Evolutionary conservation across 1,139 yeast genomes (phyloP), one percentile per base, ranked within the genome.

Genomic region (Geotrichum carabidarum): DNA sequence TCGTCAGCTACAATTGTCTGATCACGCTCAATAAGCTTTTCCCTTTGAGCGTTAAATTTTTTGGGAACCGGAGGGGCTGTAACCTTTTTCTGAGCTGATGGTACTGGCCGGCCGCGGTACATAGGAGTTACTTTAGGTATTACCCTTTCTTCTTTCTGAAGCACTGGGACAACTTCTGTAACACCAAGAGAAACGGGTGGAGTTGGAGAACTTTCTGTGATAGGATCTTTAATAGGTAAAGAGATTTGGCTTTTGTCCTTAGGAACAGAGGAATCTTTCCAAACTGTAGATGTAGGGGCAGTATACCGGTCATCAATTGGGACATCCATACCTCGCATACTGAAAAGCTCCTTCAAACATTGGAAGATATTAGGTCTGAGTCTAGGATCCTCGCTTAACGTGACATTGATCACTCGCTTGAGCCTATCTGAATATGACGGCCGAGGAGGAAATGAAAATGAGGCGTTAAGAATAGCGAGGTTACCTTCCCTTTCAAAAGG

Each of bases 351-450:
- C 57, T 78, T 80, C 57, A 88, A 68, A 30, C 93, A 81, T 67
- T 91, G 98, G 58, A 83, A 88, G 31, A 90, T 84, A 67, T 89
- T 93, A 7, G 98, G 99, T 62, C 99, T 78, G 61, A 80, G 78
- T 15, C 80, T 68, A 4, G 98, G 96, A 61, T 84, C 86, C 59
- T 85, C 93, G 58, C 86, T 85, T 45, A 88, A 74, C 82, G 85
- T 79, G 31, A 85, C 88, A 14, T 85, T 80, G 44, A 91, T 84
- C 63, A 93, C 62, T 46, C 71, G 65, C 57, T 71, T 70, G 46
- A 73, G 63, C 15, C 74, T 62, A 48, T 67, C 70, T 9, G 74
- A 69, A 62, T 73, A 75, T 22, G 59, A 66, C 4, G 78, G 78
- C 40, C 66, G 65, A 1, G 69, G 63, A 9, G 89, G 90, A 60